phyloP scores from a whole-genome alignment of 2,329 filamentous ascomycete species.

The Colletotrichum liriopes region DNA sequence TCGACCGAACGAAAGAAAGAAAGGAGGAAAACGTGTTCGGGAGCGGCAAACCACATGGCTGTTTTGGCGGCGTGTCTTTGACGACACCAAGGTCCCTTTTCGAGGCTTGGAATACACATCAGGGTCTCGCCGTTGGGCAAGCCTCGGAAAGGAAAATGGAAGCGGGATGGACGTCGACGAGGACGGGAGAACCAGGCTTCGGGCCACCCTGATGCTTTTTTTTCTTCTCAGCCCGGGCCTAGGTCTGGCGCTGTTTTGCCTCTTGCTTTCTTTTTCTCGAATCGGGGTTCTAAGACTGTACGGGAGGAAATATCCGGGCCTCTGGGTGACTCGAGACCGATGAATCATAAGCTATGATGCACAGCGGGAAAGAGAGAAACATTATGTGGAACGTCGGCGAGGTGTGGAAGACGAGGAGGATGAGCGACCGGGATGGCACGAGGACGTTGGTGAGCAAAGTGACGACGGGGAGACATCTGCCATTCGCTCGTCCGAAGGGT shows the following conservation, averaged over 20 bases:
- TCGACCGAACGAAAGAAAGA: neutral
- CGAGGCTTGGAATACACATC: conserved; percentile 1
- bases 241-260: neutral
- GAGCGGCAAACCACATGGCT: conserved; percentile 25
- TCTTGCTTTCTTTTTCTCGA: neutral
- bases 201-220: neutral
- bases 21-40: conserved; percentile 23
- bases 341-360: conserved; percentile 17
- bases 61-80: neutral
- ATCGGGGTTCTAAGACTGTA: neutral
- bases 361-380: conserved; percentile 5
- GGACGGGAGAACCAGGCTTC: neutral
- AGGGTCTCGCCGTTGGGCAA: conserved; percentile 12
- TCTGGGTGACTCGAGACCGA: neutral
- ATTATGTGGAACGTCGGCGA: conserved; percentile 16
- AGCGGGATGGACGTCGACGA: neutral
- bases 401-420: neutral
- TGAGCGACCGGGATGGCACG: conserved; percentile 9
- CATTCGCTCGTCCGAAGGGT: conserved; percentile 32
- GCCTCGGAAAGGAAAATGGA: neutral
- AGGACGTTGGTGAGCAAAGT: neutral
- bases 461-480: neutral
- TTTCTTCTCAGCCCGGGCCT: neutral
- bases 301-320: neutral
- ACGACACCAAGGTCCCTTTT: neutral